Evolutionary conservation across 1,284 basidiomycete genomes (phyloP).

Genomic region (Takashimella tepidaria): DNA sequence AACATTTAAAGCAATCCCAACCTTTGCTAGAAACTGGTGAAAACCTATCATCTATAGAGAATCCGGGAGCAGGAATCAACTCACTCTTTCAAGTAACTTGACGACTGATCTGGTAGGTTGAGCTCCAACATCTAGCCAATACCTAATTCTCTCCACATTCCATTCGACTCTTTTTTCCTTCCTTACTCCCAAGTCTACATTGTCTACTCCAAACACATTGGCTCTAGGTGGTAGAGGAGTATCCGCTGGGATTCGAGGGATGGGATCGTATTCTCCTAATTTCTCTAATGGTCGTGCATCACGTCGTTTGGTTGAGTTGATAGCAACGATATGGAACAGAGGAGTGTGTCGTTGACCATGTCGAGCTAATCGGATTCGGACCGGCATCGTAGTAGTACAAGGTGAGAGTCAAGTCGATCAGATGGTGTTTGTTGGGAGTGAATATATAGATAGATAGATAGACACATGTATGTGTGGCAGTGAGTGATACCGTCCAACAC

Average conservation of each 20-base stretch:
- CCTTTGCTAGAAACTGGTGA: background rate
- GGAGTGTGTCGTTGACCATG: conserved; percentile 75
- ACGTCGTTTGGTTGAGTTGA: conserved; percentile 66
- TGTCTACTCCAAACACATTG: conserved; percentile 40
- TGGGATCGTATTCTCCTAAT: conserved; percentile 79
- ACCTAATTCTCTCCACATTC: conserved; percentile 82
- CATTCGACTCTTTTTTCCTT: conserved; percentile 73
- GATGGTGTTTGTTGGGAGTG: no score
- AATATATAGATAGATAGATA: no score
- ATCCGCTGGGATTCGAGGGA: conserved; percentile 39
- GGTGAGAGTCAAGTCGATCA: no score
- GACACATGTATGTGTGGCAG: no score
- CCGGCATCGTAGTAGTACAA: conserved; percentile 64
- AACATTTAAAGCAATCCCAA: background rate
- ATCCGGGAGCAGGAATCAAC: conserved; percentile 48
- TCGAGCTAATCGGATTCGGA: conserved; percentile 78
- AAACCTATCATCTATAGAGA: no score
- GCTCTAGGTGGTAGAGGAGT: conserved; percentile 21
- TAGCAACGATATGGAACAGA: conserved; percentile 80
- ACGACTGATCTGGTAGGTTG: conserved; percentile 73
- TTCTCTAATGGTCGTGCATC: conserved; percentile 88
- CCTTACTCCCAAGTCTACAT: conserved; percentile 19
- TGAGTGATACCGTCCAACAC: no score
- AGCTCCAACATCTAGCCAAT: conserved; percentile 84
- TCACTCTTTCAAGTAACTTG: conserved; percentile 70